A percentile compares a stretch with the other conserved stretches of the same genome.
Conservation (phyloP, 208 protist species). For the Phytomonas sp. region DNA sequence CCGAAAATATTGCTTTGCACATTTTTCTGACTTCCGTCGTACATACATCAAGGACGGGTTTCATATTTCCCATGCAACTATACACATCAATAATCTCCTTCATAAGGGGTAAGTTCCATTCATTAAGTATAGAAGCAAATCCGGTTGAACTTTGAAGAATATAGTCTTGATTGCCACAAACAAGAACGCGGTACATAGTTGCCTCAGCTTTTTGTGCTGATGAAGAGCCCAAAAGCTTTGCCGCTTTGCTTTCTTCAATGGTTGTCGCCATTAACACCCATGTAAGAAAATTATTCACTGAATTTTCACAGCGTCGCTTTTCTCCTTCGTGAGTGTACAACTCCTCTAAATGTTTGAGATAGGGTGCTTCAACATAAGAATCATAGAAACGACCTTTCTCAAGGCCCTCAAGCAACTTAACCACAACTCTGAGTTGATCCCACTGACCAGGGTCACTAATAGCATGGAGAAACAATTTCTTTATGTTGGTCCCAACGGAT, state of each 20-base stretch:
- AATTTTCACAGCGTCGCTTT: background rate
- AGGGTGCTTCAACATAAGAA: background rate
- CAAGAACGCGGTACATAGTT: conserved; percentile 15
- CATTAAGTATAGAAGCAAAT: conserved; percentile 2
- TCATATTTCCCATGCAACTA: background rate
- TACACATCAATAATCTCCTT: background rate
- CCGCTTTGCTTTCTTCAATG: conserved; percentile 13
- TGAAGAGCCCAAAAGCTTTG: conserved; percentile 12
- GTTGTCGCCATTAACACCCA: conserved; percentile 17
- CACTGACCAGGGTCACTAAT: background rate
- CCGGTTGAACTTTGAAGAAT: conserved; percentile 19
- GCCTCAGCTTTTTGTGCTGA: conserved; percentile 11
- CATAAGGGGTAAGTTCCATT: conserved; percentile 6
- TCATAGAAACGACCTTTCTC: background rate
- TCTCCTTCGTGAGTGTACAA: conserved; percentile 15
- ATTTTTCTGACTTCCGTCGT: conserved; percentile 1
- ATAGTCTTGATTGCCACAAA: conserved; percentile 17
- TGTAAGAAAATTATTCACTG: conserved; percentile 17
- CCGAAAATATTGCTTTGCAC: conserved; percentile 1
- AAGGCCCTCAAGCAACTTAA: background rate
- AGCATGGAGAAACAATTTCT: background rate
- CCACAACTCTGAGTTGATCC: background rate
- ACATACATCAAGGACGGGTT: background rate
- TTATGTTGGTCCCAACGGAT: background rate
- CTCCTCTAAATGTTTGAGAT: conserved; percentile 9